phyloP scores from a whole-genome alignment of 2,329 filamentous ascomycete genomes.

The Epichloe aotearoae region DNA sequence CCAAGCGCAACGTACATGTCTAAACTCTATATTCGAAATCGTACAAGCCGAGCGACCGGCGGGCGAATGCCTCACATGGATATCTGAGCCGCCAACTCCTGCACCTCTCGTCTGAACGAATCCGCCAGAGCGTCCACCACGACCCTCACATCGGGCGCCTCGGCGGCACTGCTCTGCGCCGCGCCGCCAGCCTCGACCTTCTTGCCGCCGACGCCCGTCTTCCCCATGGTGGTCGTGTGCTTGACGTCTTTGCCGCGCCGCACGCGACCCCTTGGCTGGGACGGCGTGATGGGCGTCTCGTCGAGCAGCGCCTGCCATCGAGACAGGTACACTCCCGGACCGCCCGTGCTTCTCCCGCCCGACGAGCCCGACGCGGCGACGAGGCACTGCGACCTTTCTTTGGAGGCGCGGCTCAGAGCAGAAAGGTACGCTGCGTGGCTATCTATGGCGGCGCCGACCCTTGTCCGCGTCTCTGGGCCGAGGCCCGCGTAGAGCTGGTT shows the following conservation, averaged over 20 bases:
- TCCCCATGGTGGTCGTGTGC: slow-evolving; percentile 27
- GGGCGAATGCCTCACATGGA: neutral
- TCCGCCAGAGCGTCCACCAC: slow-evolving; percentile 23
- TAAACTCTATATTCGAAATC: too few species aligned
- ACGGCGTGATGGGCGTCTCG: slow-evolving; percentile 54
- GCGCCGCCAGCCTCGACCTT: slow-evolving; percentile 6
- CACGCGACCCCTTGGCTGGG: slow-evolving; percentile 34
- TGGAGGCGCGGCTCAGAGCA: slow-evolving; percentile 39
- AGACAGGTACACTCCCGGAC: slow-evolving; percentile 59
- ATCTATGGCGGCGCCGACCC: slow-evolving; percentile 40
- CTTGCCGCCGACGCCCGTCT: slow-evolving; percentile 22
- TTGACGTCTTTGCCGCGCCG: slow-evolving; percentile 41
- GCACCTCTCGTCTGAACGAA: slow-evolving; percentile 28
- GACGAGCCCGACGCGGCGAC: slow-evolving; percentile 26
- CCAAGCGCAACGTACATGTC: too few species aligned
- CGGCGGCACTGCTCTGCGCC: slow-evolving; percentile 13
- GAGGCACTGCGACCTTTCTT: slow-evolving; percentile 40
- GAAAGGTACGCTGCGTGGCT: slow-evolving; percentile 47
- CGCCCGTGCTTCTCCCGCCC: slow-evolving; percentile 30
- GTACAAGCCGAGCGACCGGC: too few species aligned
- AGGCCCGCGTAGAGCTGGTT: slow-evolving; percentile 32
- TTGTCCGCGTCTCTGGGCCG: slow-evolving; percentile 27
- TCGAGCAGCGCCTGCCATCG: slow-evolving; percentile 63
- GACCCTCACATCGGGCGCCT: slow-evolving; percentile 17
- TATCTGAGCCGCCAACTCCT: slow-evolving; percentile 17